These are phyloP conservation scores for Rhipidocladum racemiflorum DNA, from an alignment of 176 grass and related monocot genomes.

Conservation along the genomic window DNA sequence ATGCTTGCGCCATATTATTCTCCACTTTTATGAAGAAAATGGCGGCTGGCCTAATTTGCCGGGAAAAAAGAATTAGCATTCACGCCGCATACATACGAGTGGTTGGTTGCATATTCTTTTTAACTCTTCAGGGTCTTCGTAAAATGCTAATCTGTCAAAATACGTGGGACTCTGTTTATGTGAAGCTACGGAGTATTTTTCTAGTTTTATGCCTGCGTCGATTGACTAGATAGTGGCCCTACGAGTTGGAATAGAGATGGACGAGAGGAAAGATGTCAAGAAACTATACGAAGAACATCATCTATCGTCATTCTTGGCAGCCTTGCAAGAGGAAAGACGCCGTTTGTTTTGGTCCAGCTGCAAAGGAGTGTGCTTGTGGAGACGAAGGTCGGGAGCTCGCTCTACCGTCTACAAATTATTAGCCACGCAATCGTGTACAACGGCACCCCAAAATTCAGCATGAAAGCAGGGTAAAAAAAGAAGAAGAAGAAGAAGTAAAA, in stretches of 20 bases:
- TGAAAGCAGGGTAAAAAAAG: background rate
- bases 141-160: too few species aligned
- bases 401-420: background rate
- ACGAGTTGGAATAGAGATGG: background rate
- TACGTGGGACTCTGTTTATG: background rate
- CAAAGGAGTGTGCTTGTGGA: background rate
- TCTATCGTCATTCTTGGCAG: background rate
- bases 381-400: background rate
- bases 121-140: background rate
- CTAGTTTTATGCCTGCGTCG: background rate
- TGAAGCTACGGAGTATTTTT: background rate
- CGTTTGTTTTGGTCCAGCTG: too few species aligned
- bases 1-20: constrained; percentile 6
- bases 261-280: background rate
- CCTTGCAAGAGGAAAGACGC: background rate
- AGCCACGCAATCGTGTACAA: background rate
- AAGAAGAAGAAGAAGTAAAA: too few species aligned
- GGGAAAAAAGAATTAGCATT: background rate
- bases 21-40: background rate
- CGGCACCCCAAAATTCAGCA: background rate
- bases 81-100: background rate
- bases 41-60: constrained; percentile 29
- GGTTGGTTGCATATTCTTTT: background rate
- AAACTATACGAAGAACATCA: background rate
- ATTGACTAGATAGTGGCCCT: background rate